Evolutionary conservation across 305 asterid genomes (phyloP).

Genomic region (Petunia hybrid): DNA sequence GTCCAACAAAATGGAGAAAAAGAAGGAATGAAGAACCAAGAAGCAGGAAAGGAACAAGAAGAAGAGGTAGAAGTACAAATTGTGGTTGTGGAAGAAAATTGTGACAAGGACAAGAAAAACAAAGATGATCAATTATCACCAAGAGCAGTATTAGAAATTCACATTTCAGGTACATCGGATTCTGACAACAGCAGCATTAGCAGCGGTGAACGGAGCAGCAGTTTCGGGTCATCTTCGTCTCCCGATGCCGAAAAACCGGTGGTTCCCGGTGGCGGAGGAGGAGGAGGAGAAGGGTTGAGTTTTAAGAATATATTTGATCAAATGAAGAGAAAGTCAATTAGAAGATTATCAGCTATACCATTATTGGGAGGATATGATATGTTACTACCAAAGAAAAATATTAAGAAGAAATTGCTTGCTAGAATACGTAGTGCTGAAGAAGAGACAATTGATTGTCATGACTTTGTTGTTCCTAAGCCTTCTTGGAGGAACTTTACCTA

Average conservation of each 20-base stretch:
- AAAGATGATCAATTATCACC: constrained; percentile 62
- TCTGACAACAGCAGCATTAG: constrained; percentile 48
- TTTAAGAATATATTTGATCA: constrained; percentile 73
- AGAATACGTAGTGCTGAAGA: constrained; percentile 65
- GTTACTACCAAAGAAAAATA: constrained; percentile 41
- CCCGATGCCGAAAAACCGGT: constrained; percentile 40
- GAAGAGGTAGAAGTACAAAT: constrained; percentile 15
- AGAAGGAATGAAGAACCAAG: constrained; percentile 18
- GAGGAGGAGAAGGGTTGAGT: constrained; percentile 51
- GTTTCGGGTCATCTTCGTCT: constrained; percentile 41
- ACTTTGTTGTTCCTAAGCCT: constrained; percentile 65
- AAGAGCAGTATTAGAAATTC: constrained; percentile 73
- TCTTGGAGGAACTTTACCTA: constrained; percentile 78
- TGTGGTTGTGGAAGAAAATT: background rate
- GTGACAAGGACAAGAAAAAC: background rate
- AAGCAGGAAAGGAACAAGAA: constrained; percentile 37
- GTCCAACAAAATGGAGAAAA: constrained; percentile 27
- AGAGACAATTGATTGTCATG: constrained; percentile 55
- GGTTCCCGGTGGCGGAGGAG: background rate
- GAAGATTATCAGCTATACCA: constrained; percentile 60
- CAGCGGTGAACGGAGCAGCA: constrained; percentile 47
- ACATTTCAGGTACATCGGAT: constrained; percentile 54
- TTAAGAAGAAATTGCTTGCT: constrained; percentile 52
- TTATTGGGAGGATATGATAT: constrained; percentile 60
- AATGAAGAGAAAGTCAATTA: constrained; percentile 58